Percentiles rank a stretch among this genome's conserved stretches.
These are phyloP conservation scores for Themeda triandra DNA, from an alignment of 176 grass and related monocot genomes.

Conservation along the genomic window DNA sequence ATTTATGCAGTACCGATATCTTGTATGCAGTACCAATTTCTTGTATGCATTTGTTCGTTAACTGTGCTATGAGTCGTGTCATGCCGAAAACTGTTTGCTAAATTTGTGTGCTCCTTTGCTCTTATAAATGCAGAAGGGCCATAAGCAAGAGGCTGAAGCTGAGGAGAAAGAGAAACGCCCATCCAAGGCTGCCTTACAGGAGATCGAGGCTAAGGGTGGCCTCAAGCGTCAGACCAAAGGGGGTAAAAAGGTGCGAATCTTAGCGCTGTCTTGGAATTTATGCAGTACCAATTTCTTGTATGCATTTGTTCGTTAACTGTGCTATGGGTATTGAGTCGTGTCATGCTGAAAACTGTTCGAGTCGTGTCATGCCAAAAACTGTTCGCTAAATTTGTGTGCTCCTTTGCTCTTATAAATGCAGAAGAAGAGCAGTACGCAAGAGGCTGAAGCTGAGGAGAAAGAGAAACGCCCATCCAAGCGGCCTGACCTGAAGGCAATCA, in stretches of 20 bases:
- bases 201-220: conserved; percentile 36
- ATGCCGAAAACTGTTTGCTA: neutral
- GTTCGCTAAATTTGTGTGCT: neutral
- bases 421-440: conserved; percentile 29
- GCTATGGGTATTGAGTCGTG: neutral
- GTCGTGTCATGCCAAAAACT: neutral
- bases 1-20: neutral
- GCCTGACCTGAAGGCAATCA: conserved; percentile 67
- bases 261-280: neutral
- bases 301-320: neutral
- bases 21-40: neutral
- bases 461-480: conserved; percentile 47
- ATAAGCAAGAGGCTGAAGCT: conserved; percentile 1
- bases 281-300: neutral
- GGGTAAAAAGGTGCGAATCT: conserved; percentile 23
- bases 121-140: conserved; percentile 16
- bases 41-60: neutral
- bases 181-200: conserved; percentile 37
- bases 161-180: conserved; percentile 49
- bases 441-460: conserved; percentile 24
- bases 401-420: conserved; percentile 21
- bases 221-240: conserved; percentile 16
- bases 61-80: neutral
- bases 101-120: neutral
- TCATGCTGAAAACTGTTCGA: neutral